Evolutionary conservation across 257 asterid genomes (phyloP), one percentile per base, ranked within the genome.

Genomic region (Solanum bulbocastanum): DNA sequence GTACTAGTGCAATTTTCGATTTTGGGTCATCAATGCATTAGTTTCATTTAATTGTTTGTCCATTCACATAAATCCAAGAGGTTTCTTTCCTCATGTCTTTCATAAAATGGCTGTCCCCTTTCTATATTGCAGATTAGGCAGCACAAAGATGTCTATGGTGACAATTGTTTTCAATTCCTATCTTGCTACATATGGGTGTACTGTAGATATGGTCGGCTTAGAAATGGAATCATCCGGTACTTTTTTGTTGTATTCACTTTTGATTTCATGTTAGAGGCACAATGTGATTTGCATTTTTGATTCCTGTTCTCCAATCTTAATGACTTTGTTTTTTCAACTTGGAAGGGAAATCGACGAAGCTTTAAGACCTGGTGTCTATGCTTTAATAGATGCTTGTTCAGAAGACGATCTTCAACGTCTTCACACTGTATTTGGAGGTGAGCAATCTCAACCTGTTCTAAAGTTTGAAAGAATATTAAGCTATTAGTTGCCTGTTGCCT

Each of bases 371-470:
- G 99, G 99, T 30, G 44, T 97, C 23, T 94, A 93, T 78, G 98
- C 98, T 76, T 84, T 96, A 86, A 90, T 97, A 68, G 98, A 97
- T 93, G 89, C 93, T 7, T 97, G 99, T 93, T 96, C 98, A 8
- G 87, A 89, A 9, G 96, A 93, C 39, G 96, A 97, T 88, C 94
- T 96, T 90, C 97, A 97, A 88, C 92, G 89, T 86, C 98, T 97
- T 86, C 99, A 97, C 88, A 93, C 98, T 40, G 85, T 69, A 71
- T 97, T 97, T 88, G 98, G 98, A 92, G 99, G 98, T 97, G 87
- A 88, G 89, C 83, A 68, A 49, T 87, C 49, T 86, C 42, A 10
- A 40, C 49, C 82, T 88, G 85, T 35, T 68, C 60, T 27, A 15
- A 78, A 36, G 60, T 66, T 65, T 44, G 72, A 27, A 88, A 58